Evolutionary conservation across 768 basidiomycete genomes (phyloP).

Genomic region (Serpula lacrymans): DNA sequence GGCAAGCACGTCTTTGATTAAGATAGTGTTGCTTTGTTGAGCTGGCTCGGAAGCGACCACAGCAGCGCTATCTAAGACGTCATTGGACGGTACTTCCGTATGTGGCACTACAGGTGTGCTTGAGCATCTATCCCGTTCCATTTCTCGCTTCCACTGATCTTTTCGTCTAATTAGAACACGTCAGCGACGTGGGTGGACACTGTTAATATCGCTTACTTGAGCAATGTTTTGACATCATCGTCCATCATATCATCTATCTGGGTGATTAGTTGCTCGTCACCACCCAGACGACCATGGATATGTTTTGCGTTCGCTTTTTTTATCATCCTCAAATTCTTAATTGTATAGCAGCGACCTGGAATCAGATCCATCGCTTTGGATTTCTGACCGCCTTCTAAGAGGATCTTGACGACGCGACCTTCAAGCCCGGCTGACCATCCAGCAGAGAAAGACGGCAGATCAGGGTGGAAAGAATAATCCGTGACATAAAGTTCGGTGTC

Average conservation of each 20-base stretch:
- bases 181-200: no score
- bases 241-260: slow-evolving; percentile 35
- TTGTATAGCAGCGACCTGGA: slow-evolving; percentile 37
- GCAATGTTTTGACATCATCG: slow-evolving; percentile 38
- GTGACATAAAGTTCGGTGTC: slow-evolving; percentile 52
- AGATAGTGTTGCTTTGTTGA: slow-evolving; percentile 9
- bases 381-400: slow-evolving; percentile 39
- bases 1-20: slow-evolving; percentile 36
- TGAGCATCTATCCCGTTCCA: slow-evolving; percentile 7
- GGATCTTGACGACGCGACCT: slow-evolving; percentile 43
- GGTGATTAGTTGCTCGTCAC: slow-evolving; percentile 41
- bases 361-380: slow-evolving; percentile 33
- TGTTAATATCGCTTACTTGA: slow-evolving; percentile 44
- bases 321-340: slow-evolving; percentile 46
- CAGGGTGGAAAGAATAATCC: slow-evolving; percentile 56
- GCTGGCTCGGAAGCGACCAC: not conserved
- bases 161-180: no score
- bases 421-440: slow-evolving; percentile 36
- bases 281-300: slow-evolving; percentile 46
- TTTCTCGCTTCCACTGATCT: slow-evolving; percentile 27
- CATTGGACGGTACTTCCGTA: not conserved
- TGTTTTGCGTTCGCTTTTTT: slow-evolving; percentile 23
- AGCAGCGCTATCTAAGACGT: slow-evolving; percentile 5
- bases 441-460: slow-evolving; percentile 31
- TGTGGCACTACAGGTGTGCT: slow-evolving; percentile 1